phyloP scores from a whole-genome alignment of 768 basidiomycete genomes.

The Amylocystis lapponica region DNA sequence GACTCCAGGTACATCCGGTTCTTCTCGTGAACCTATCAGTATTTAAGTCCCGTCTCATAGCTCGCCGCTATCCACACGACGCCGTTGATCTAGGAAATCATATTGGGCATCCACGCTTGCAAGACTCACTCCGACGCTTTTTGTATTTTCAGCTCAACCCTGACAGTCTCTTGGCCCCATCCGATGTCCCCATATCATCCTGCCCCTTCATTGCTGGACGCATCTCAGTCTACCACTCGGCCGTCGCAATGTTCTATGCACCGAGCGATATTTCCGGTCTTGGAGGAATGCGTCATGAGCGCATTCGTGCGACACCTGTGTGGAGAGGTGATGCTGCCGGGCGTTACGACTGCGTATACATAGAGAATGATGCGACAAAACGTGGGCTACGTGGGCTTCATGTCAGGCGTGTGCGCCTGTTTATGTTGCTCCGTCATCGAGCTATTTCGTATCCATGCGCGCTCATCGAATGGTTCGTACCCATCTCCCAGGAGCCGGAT shows the following conservation, averaged over 20 bases:
- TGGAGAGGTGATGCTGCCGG: slow-evolving; percentile 16
- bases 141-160: too few species aligned
- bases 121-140: too few species aligned
- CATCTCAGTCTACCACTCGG: slow-evolving; percentile 19
- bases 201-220: neutral
- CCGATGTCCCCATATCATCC: too few species aligned
- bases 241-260: slow-evolving; percentile 17
- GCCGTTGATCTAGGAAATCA: neutral
- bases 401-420: slow-evolving; percentile 10
- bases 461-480: slow-evolving; percentile 5
- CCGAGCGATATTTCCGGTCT: slow-evolving; percentile 24
- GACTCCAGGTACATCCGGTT: too few species aligned
- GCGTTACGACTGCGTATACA: slow-evolving; percentile 18
- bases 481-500: slow-evolving; percentile 14
- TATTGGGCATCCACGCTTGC: neutral
- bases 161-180: too few species aligned
- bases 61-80: neutral
- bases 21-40: too few species aligned
- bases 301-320: slow-evolving; percentile 15
- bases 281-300: slow-evolving; percentile 22
- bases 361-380: slow-evolving; percentile 4
- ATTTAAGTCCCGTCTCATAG: too few species aligned
- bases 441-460: slow-evolving; percentile 20
- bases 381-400: slow-evolving; percentile 17
- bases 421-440: slow-evolving; percentile 24